Base-by-base conservation (phyloP, 345 rosid species). In the Ceriops tagal region DNA sequence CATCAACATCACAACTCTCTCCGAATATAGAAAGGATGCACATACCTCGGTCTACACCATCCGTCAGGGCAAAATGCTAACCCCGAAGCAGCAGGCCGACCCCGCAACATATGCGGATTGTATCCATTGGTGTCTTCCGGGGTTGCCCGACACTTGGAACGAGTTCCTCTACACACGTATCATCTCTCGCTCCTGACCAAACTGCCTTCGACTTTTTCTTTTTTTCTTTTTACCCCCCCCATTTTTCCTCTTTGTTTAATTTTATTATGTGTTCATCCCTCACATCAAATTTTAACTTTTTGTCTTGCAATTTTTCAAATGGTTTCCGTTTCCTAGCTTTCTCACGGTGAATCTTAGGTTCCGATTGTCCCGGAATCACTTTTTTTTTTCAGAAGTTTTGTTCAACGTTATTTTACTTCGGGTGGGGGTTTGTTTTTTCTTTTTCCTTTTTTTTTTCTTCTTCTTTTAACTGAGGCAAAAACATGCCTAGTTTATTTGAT, bases 51-150 rank as follows among this genome's bases (percentile, higher is more conserved):
- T 91, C 43, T 24, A 93, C 69, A 91, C 97, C 39, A 84, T 89
- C 65, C 86, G 91, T 3, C 92, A 93, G 76, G 97, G 97, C 73
- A 89, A 91, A 71, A 79, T 86, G 80, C 73, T 91, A 31, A 85
- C 95, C 0, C 82, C 87, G 3, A 90, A 88, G 51, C 97, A 93
- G 65, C 72, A 86, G 75, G 95, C 91, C 7, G 88, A 93, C 64
- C 97, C 96, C 0, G 81, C 85, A 32, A 91, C 86, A 1, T 93
- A 82, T 9, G 98, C 98, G 1, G 98, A 93, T 72, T 93, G 98
- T 69, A 89, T 93, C 71, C 98, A 93, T 56, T 93, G 98, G 98
- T 93, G 98, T 66, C 91, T 93, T 31, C 98, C 97, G 0, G 98
- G 98, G 9, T 70, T 93, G 46, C 98, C 96, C 8, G 98, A 93